These are phyloP conservation scores for Phaffia rhodozyma DNA, from an alignment of 1,284 basidiomycete genomes.

Conservation along the genomic window DNA sequence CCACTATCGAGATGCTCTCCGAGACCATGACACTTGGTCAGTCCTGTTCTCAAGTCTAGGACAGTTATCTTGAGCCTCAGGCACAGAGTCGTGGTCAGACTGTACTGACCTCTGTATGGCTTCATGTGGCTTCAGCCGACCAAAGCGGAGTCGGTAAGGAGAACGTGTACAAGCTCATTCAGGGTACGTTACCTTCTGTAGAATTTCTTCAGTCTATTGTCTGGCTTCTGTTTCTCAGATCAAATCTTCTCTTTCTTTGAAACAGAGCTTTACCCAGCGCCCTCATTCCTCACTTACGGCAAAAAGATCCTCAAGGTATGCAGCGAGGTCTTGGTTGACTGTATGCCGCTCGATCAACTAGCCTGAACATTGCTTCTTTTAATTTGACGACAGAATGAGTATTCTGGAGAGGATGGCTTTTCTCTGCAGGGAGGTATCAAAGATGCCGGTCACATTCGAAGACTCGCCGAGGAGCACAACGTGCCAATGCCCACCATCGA, in stretches of 20 bases:
- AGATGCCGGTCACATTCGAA: conserved; percentile 32
- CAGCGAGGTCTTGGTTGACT: conserved; percentile 22
- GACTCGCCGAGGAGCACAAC: conserved; percentile 44
- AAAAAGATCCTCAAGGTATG: conserved; percentile 26
- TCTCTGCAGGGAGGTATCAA: conserved; percentile 58
- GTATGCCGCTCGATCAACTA: not conserved
- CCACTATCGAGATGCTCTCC: conserved; percentile 29
- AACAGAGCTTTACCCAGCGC: conserved; percentile 27
- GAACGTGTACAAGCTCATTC: conserved; percentile 17
- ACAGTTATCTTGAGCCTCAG: not conserved
- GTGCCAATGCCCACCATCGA: conserved; percentile 72
- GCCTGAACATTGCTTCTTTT: conserved; percentile 33
- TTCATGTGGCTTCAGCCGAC: conserved; percentile 3
- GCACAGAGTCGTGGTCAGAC: not conserved
- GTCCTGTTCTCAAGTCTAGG: not conserved
- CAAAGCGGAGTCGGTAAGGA: conserved; percentile 15
- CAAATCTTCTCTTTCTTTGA: not conserved
- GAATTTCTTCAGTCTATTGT: not conserved
- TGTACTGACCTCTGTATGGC: conserved; percentile 17
- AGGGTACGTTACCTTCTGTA: not conserved
- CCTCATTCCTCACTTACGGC: conserved; percentile 28
- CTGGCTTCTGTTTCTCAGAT: not conserved
- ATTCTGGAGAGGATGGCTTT: conserved; percentile 63
- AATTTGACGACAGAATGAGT: conserved; percentile 46
- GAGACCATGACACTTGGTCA: conserved; percentile 29